A percentile compares a stretch with the other conserved stretches of the same genome.
phyloP scores from a whole-genome alignment of 495 filamentous ascomycete species.

The Penicillium crystallinum region DNA sequence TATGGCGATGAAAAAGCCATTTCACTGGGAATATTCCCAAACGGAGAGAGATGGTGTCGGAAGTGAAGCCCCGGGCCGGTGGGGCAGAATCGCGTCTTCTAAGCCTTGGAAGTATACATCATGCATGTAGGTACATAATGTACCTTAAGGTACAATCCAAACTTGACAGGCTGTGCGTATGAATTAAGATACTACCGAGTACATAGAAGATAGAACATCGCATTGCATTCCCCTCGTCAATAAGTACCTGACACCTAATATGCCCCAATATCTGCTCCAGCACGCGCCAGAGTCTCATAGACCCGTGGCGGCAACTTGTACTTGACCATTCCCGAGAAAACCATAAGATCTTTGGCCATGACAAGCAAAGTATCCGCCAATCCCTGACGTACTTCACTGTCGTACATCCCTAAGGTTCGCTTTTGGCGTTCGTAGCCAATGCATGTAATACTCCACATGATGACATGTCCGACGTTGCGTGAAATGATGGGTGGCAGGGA shows the following conservation, averaged over 20 bases:
- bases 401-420: conserved; percentile 60
- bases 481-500: conserved; percentile 69
- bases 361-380: conserved; percentile 67
- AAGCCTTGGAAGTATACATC: too few species aligned
- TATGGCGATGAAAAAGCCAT: conserved; percentile 2
- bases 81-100: neutral
- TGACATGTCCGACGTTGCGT: conserved; percentile 77
- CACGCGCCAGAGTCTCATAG: conserved; percentile 75
- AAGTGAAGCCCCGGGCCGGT: neutral
- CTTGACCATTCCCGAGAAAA: conserved; percentile 90
- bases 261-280: conserved; percentile 63
- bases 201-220: neutral
- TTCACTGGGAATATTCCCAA: neutral
- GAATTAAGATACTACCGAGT: too few species aligned
- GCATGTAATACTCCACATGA: conserved; percentile 88
- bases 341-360: conserved; percentile 80
- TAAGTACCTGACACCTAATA: conserved; percentile 31
- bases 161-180: too few species aligned
- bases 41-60: neutral
- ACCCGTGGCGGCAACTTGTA: conserved; percentile 74
- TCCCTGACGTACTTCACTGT: conserved; percentile 64
- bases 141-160: too few species aligned
- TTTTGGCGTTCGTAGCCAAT: conserved; percentile 69
- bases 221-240: neutral
- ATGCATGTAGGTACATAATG: too few species aligned